Evolutionary conservation across 2,329 filamentous ascomycete species (phyloP).

Genomic region (Trichoderma koningii): DNA sequence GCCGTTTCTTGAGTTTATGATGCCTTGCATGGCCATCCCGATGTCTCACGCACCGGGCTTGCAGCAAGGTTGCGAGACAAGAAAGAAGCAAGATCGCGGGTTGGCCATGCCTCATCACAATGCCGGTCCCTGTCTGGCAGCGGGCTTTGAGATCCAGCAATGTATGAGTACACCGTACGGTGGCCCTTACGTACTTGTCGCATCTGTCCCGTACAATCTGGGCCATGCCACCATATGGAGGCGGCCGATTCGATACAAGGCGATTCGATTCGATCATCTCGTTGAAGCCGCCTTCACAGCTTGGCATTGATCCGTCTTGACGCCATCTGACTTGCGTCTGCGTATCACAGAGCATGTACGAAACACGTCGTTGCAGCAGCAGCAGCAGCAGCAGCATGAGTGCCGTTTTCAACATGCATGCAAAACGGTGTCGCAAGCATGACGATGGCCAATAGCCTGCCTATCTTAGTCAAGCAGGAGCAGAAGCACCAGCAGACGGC

Average conservation of each 20-base stretch:
- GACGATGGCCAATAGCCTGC: background rate
- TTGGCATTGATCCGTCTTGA: background rate
- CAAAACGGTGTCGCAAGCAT: too few relatives aligned
- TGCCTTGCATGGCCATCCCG: slow-evolving; percentile 23
- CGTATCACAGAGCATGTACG: background rate
- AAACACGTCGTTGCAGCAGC: background rate
- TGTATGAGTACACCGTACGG: background rate
- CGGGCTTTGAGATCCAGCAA: slow-evolving; percentile 19
- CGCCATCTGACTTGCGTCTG: background rate
- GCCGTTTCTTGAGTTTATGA: background rate
- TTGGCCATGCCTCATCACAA: background rate
- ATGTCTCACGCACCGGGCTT: slow-evolving; percentile 21
- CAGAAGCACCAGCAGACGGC: background rate
- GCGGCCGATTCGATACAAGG: too few relatives aligned
- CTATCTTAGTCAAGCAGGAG: too few relatives aligned
- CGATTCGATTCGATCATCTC: too few relatives aligned
- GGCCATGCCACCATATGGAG: background rate
- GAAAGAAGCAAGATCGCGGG: background rate
- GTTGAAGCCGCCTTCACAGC: too few relatives aligned
- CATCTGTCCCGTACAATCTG: slow-evolving; percentile 6
- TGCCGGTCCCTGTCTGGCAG: slow-evolving; percentile 2
- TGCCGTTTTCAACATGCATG: too few relatives aligned
- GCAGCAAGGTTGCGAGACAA: slow-evolving; percentile 1
- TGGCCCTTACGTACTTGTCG: slow-evolving; percentile 8
- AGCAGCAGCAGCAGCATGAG: too few relatives aligned